Evolutionary conservation across 352 stramenopile species (phyloP), one percentile per base, ranked within the genome.

Genomic region (Blastocystis sp.): DNA sequence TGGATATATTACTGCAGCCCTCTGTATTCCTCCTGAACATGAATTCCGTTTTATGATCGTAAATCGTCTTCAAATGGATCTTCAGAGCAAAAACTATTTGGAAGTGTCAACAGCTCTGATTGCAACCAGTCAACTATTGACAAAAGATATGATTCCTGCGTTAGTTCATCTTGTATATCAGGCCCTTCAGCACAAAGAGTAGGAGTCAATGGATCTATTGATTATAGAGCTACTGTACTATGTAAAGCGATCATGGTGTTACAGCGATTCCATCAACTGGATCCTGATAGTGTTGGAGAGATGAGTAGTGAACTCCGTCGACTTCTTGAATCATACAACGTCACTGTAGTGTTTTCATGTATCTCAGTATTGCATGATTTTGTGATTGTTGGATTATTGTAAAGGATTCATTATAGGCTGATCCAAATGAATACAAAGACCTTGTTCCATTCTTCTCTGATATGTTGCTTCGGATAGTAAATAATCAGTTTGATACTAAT

Each of bases 31-130:
- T 21, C 96, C 96, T 4, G 95, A 96, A 42, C 95, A 99, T 91
- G 96, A 99, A 90, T 99, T 99, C 90, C 93, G 96, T 69, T 99
- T 99, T 91, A 99, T 99, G 97, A 95, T 99, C 51, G 97, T 99
- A 51, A 99, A 99, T 90, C 96, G 98, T 91, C 93, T 99, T 90
- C 96, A 99, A 92, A 90, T 93, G 88, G 75, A 86, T 42, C 61
- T 86, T 37, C 75, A 86, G 61, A 86, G 75, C 42, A 86, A 71
- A 14, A 86, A 86, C 61, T 86, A 86, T 27, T 37, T 86, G 21
- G 75, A 86, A 32, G 75, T 86, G 42, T 42, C 88, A 16, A 87
- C 95, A 21, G 96, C 96, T 65, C 91, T 99, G 29, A 95, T 96
- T 88, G 96, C 95, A 1, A 93, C 97, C 0, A 96, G 93, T 59